Evolutionary conservation across 164 flowering plant genomes (phyloP).

Genomic region (Chimonanthus salicifolius): DNA sequence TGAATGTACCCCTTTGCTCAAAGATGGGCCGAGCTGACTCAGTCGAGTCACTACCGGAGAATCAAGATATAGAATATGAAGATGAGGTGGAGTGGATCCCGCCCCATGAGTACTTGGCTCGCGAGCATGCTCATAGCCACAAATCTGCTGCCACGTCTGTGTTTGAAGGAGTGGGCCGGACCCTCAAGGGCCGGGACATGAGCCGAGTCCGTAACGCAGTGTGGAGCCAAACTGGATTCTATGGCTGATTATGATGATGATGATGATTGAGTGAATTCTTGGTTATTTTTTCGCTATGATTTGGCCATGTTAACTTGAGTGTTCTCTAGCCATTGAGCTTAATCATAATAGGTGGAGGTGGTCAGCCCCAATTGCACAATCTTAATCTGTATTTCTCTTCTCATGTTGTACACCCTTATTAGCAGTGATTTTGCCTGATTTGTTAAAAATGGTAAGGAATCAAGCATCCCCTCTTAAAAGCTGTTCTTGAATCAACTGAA

Average conservation of each 20-base stretch:
- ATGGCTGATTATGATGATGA: constrained; percentile 36
- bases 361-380: background rate
- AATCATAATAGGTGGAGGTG: background rate
- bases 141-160: constrained; percentile 52
- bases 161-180: constrained; percentile 86
- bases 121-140: constrained; percentile 39
- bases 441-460: no score
- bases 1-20: constrained; percentile 82
- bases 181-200: constrained; percentile 94
- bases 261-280: background rate
- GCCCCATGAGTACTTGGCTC: constrained; percentile 90
- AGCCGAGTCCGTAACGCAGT: constrained; percentile 90
- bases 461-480: no score
- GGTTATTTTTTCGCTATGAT: constrained; percentile 32
- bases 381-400: background rate
- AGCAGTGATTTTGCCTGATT: background rate
- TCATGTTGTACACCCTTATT: background rate
- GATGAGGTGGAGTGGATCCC: constrained; percentile 57
- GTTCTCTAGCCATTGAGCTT: constrained; percentile 12
- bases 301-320: constrained; percentile 12
- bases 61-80: constrained; percentile 37
- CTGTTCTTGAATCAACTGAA: no score
- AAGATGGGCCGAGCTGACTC: constrained; percentile 66
- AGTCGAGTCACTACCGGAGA: constrained; percentile 56
- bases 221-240: constrained; percentile 93